phyloP scores from a whole-genome alignment of 805 yeast species.

The Barnettozyma botsteinii region DNA sequence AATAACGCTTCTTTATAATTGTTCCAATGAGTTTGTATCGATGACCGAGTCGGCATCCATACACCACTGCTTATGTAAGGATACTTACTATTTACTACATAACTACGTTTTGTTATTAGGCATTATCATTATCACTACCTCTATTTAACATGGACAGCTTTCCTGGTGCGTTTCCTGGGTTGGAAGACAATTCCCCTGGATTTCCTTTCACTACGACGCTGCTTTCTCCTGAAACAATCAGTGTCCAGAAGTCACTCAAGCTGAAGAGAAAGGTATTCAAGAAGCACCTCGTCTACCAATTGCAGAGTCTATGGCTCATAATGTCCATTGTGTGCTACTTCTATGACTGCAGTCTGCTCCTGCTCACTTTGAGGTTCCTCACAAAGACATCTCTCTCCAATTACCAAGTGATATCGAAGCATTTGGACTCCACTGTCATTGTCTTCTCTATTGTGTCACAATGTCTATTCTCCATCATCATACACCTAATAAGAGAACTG shows the following conservation, averaged over 20 bases:
- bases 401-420: not conserved
- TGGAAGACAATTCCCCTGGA: not conserved
- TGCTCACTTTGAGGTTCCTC: constrained; percentile 13
- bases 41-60: too few relatives aligned
- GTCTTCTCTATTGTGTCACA: not conserved
- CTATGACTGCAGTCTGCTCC: constrained; percentile 24
- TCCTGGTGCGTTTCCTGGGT: constrained; percentile 22
- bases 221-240: constrained; percentile 5
- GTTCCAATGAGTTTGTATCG: too few relatives aligned
- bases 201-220: not conserved
- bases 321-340: constrained; percentile 12
- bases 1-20: too few relatives aligned
- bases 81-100: too few relatives aligned
- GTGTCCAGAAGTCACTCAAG: constrained; percentile 11
- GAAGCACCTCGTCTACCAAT: constrained; percentile 10
- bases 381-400: constrained; percentile 10
- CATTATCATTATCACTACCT: too few relatives aligned
- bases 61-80: too few relatives aligned
- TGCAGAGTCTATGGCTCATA: constrained; percentile 9
- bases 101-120: too few relatives aligned
- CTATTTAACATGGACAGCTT: constrained; percentile 18
- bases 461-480: not conserved
- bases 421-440: constrained; percentile 1
- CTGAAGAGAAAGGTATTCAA: constrained; percentile 13
- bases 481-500: constrained; percentile 14